Conservation (phyloP, 1,284 basidiomycete species). For the Polyporus tsugae region DNA sequence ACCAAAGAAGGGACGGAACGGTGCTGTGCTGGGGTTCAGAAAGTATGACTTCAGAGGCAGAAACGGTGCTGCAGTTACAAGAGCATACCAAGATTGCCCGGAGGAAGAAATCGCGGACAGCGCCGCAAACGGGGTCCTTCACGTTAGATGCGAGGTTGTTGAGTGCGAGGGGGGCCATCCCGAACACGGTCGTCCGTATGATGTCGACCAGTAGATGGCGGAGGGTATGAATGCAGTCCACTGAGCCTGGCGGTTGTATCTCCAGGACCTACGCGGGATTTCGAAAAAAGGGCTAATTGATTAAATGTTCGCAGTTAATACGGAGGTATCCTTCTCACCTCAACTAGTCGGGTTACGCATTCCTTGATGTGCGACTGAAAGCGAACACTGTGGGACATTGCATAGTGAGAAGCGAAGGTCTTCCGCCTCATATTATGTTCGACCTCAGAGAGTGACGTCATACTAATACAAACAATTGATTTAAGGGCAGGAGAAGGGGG, state of each 20-base stretch:
- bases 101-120: constrained; percentile 33
- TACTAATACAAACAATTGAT: constrained; percentile 13
- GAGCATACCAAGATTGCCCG: constrained; percentile 26
- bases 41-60: neutral
- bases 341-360: constrained; percentile 21
- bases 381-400: constrained; percentile 23
- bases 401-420: constrained; percentile 31
- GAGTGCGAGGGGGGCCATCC: constrained; percentile 22
- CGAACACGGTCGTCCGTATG: constrained; percentile 24
- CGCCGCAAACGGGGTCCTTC: constrained; percentile 24
- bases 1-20: constrained; percentile 48
- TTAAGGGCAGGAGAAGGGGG: neutral
- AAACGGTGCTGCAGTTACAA: neutral
- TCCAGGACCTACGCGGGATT: constrained; percentile 7
- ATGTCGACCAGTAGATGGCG: constrained; percentile 33
- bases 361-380: constrained; percentile 32
- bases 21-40: constrained; percentile 5
- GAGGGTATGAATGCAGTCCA: constrained; percentile 30
- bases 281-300: neutral
- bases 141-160: constrained; percentile 24
- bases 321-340: constrained; percentile 13
- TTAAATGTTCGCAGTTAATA: neutral
- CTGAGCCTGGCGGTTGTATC: neutral
- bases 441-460: constrained; percentile 29
- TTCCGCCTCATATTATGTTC: constrained; percentile 25